phyloP scores from a whole-genome alignment of 345 rosid species.

The Pistacia vera region DNA sequence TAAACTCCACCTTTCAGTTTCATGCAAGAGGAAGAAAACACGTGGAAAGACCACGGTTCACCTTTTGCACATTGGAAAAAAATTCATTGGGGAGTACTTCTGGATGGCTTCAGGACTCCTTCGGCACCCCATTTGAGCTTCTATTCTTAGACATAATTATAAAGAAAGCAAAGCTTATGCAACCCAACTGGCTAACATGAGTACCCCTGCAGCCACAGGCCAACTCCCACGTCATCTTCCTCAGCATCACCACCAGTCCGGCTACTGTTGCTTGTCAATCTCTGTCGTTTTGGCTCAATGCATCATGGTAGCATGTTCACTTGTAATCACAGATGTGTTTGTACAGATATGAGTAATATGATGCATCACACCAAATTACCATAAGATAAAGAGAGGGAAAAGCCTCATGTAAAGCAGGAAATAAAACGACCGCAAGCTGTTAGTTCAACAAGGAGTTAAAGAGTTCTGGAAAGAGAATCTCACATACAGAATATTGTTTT shows the following conservation, averaged over 20 bases:
- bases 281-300: neutral
- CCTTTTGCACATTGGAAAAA: neutral
- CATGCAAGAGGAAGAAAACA: neutral
- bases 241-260: neutral
- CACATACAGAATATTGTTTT: neutral
- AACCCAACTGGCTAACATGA: neutral
- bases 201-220: neutral
- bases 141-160: neutral
- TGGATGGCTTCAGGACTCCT: neutral
- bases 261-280: constrained; percentile 15
- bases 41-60: neutral
- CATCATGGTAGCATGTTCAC: neutral
- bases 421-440: too few relatives aligned
- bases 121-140: neutral
- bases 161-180: neutral
- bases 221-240: neutral
- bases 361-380: neutral
- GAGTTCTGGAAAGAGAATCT: neutral
- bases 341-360: neutral
- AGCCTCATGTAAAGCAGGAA: neutral
- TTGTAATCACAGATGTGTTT: too few relatives aligned
- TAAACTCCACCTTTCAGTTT: neutral
- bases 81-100: neutral
- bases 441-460: neutral
- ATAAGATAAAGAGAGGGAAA: neutral